These are phyloP conservation scores for Blastobotrys petasosporus DNA, from an alignment of 1,139 yeast genomes.

Conservation along the genomic window DNA sequence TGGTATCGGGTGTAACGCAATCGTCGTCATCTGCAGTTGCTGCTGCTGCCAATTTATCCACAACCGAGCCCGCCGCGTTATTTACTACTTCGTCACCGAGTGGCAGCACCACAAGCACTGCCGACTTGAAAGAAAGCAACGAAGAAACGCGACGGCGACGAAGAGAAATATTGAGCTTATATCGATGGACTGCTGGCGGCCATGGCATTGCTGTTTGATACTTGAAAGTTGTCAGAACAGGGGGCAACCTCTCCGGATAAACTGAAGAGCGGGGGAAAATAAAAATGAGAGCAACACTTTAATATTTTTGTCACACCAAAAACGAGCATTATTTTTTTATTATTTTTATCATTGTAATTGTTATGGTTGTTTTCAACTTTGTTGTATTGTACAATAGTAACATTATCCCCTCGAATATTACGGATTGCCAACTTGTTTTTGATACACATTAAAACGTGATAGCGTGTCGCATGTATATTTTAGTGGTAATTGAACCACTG, in stretches of 20 bases:
- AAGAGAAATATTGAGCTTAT: slow-evolving; percentile 28
- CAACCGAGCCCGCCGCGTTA: too few relatives aligned
- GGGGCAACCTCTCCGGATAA: neutral
- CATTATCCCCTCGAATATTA: too few relatives aligned
- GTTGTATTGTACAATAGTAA: too few relatives aligned
- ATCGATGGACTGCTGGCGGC: slow-evolving; percentile 31
- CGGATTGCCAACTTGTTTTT: too few relatives aligned
- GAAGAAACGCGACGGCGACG: slow-evolving; percentile 25
- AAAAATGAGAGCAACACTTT: neutral
- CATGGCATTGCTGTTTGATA: slow-evolving; percentile 28
- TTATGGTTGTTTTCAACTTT: too few relatives aligned
- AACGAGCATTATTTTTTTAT: too few relatives aligned
- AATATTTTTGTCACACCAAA: neutral
- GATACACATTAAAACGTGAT: too few relatives aligned
- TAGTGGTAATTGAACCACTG: too few relatives aligned
- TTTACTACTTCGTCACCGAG: neutral
- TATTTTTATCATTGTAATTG: too few relatives aligned
- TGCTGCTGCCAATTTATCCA: neutral
- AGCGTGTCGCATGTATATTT: too few relatives aligned
- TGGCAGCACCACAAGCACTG: neutral
- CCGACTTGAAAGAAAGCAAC: slow-evolving; percentile 5
- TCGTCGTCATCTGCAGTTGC: neutral
- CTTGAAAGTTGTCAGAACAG: neutral
- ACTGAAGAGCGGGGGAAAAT: neutral
- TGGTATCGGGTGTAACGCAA: neutral